Percentiles rank a stretch among this genome's conserved stretches.
These are phyloP conservation scores for Lactarius vividus DNA, from an alignment of 768 basidiomycete genomes.

Conservation along the genomic window DNA sequence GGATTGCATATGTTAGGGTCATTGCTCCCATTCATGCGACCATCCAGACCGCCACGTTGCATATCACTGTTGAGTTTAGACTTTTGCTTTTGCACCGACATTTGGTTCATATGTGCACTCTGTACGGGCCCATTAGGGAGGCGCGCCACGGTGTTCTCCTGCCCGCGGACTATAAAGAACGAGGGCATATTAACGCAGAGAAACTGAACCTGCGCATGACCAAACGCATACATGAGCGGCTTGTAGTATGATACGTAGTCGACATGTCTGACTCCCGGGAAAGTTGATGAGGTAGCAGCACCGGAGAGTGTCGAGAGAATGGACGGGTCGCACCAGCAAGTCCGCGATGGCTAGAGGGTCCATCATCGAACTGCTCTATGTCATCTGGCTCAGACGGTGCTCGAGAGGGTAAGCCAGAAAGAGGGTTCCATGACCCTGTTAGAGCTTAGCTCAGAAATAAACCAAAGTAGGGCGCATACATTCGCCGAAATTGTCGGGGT, in stretches of 20 bases:
- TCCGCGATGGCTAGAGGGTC: background rate
- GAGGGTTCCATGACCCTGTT: background rate
- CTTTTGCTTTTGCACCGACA: background rate
- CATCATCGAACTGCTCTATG: background rate
- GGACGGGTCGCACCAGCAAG: background rate
- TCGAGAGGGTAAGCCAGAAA: background rate
- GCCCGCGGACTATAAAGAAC: conserved; percentile 3
- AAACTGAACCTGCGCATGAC: background rate
- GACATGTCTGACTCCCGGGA: background rate
- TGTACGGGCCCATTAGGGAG: background rate
- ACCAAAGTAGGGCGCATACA: conserved; percentile 14
- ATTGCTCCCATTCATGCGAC: background rate
- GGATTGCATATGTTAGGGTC: conserved; percentile 26
- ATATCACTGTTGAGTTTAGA: background rate
- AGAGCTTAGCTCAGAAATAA: background rate
- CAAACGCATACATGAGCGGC: conserved; percentile 6
- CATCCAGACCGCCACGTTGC: background rate
- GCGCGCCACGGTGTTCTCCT: background rate
- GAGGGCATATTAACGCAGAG: background rate
- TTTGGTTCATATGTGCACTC: background rate
- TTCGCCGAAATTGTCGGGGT: conserved; percentile 3
- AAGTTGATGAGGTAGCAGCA: background rate
- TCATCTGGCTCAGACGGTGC: background rate
- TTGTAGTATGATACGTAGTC: background rate
- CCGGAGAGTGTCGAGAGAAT: background rate